A percentile compares a stretch with the other conserved stretches of the same genome.
Conservation (phyloP, 2,329 filamentous ascomycete genomes). For the Cladophialophora carrionii region DNA sequence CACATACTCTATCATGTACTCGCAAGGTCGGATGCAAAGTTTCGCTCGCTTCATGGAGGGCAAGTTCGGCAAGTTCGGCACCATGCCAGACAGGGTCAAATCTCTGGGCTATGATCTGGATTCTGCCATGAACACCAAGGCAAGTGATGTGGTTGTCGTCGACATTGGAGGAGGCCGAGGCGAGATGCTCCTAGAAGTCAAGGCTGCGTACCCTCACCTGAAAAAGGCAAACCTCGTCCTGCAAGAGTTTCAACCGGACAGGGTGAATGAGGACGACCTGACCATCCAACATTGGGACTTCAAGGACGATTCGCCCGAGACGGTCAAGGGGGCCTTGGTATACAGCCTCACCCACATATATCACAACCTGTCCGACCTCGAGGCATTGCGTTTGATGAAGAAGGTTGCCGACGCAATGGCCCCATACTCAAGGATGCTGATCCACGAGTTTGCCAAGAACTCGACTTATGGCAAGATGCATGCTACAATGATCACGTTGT, state of each 20-base stretch:
- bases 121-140: neutral
- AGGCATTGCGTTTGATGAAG: constrained; percentile 44
- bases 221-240: constrained; percentile 41
- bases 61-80: constrained; percentile 45
- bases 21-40: constrained; percentile 45
- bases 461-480: constrained; percentile 44
- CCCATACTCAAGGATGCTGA: constrained; percentile 43
- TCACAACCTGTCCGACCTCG: constrained; percentile 46
- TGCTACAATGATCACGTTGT: constrained; percentile 46
- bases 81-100: constrained; percentile 42
- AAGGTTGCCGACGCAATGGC: constrained; percentile 45
- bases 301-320: constrained; percentile 43
- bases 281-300: constrained; percentile 45
- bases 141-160: constrained; percentile 32
- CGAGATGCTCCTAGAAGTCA: constrained; percentile 45
- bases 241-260: constrained; percentile 45
- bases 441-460: constrained; percentile 47
- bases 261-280: constrained; percentile 40
- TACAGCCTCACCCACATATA: constrained; percentile 46
- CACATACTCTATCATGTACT: constrained; percentile 46
- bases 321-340: constrained; percentile 42
- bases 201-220: constrained; percentile 43
- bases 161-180: constrained; percentile 48
- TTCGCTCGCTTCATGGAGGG: constrained; percentile 49
- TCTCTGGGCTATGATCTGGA: constrained; percentile 44